phyloP scores from a whole-genome alignment of 768 basidiomycete genomes.

The Lyophyllum semitale region DNA sequence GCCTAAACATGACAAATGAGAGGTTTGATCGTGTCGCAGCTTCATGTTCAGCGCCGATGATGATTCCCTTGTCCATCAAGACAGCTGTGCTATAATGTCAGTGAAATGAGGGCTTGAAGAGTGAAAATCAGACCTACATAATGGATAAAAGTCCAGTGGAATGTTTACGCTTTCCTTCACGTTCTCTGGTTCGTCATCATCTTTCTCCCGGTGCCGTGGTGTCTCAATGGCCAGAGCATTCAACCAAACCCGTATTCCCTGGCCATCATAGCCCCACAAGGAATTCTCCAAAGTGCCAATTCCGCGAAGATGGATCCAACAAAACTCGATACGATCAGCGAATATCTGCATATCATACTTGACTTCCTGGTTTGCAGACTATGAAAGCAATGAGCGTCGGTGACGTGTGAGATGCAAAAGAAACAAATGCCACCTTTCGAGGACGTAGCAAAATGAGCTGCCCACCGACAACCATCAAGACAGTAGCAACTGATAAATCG shows the following conservation, averaged over 20 bases:
- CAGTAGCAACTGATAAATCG: slow-evolving; percentile 91
- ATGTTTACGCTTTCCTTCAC: slow-evolving; percentile 95
- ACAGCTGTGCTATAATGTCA: slow-evolving; percentile 60
- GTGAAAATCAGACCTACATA: slow-evolving; percentile 61
- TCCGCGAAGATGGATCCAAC: slow-evolving; percentile 96
- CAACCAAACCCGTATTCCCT: slow-evolving; percentile 89
- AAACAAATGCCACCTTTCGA: slow-evolving; percentile 59
- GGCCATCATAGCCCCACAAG: slow-evolving; percentile 95
- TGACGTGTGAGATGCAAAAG: neutral
- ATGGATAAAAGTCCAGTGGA: slow-evolving; percentile 89
- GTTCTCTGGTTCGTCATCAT: slow-evolving; percentile 35
- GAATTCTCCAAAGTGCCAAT: slow-evolving; percentile 95
- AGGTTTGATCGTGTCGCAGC: slow-evolving; percentile 71
- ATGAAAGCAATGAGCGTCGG: neutral
- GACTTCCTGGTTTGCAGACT: slow-evolving; percentile 87
- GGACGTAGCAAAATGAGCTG: slow-evolving; percentile 88
- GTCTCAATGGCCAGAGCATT: slow-evolving; percentile 91
- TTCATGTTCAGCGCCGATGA: slow-evolving; percentile 94
- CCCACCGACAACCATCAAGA: slow-evolving; percentile 93
- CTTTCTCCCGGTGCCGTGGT: slow-evolving; percentile 34
- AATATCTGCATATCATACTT: slow-evolving; percentile 98
- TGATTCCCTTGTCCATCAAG: slow-evolving; percentile 98
- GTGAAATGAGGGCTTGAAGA: neutral
- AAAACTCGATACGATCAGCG: slow-evolving; percentile 96
- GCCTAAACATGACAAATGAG: slow-evolving; percentile 89